Conservation (phyloP, 2,329 filamentous ascomycete species). For the Aureobasidium pullulans region DNA sequence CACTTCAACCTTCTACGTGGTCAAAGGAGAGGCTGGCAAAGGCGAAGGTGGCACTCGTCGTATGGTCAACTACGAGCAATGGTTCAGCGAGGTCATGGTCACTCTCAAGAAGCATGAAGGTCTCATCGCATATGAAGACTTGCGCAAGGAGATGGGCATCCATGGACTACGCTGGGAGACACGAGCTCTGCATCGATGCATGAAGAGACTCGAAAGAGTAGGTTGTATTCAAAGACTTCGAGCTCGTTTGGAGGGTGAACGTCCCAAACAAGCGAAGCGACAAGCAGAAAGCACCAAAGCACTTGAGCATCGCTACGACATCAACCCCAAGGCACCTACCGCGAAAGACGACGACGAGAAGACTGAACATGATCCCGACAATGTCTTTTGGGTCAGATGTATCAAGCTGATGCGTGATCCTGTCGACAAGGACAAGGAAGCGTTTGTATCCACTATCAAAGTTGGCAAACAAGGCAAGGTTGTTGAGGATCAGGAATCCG, state of each 20-base stretch:
- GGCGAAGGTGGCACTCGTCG: conserved; percentile 5
- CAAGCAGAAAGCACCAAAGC: background rate
- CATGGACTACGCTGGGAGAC: conserved; percentile 30
- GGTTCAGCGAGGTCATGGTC: conserved; percentile 42
- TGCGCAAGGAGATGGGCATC: conserved; percentile 40
- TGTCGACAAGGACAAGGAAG: conserved; percentile 23
- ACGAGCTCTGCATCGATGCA: conserved; percentile 31
- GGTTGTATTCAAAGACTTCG: conserved; percentile 34
- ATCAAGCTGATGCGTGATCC: conserved; percentile 36
- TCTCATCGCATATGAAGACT: conserved; percentile 46
- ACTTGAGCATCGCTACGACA: background rate
- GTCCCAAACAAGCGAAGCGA: background rate
- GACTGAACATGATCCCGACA: background rate
- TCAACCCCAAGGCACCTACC: background rate
- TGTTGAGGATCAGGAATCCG: conserved; percentile 16
- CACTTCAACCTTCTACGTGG: conserved; percentile 11
- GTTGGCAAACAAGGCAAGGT: background rate
- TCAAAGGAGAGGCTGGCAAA: conserved; percentile 8
- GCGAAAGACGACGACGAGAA: background rate
- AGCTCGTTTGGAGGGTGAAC: conserved; percentile 20
- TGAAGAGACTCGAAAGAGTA: conserved; percentile 32
- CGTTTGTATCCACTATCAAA: conserved; percentile 17
- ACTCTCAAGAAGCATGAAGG: conserved; percentile 42
- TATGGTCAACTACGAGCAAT: conserved; percentile 38
- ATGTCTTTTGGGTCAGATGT: conserved; percentile 26